phyloP scores from a whole-genome alignment of 306 rosid species.

The Quercus glauca region DNA sequence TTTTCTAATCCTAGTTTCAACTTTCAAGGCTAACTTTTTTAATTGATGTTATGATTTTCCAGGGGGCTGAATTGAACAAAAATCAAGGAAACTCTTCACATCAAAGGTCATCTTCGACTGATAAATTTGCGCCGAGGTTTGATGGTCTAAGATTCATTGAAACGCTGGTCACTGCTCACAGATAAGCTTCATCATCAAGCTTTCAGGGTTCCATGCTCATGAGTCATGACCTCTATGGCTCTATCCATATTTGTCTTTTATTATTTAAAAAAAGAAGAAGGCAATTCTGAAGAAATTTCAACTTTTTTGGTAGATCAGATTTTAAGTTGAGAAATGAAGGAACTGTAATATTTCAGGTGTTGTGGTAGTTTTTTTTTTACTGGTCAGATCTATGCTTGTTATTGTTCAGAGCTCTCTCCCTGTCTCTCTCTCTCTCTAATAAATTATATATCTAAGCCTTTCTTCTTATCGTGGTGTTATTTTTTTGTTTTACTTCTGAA shows the following conservation, averaged over 20 bases:
- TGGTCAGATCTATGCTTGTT: background rate
- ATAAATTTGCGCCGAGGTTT: constrained; percentile 44
- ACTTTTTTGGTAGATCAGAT: background rate
- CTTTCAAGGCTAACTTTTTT: background rate
- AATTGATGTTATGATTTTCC: background rate
- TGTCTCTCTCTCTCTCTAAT: too few relatives aligned
- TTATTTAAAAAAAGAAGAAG: background rate
- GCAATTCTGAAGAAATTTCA: background rate
- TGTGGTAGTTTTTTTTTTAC: background rate
- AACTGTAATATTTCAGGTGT: background rate
- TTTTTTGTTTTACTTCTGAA: too few relatives aligned
- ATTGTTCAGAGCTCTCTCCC: background rate
- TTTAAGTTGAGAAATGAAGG: background rate
- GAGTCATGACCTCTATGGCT: background rate
- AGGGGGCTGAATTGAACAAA: constrained; percentile 24
- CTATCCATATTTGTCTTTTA: background rate
- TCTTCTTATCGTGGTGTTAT: too few relatives aligned
- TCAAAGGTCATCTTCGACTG: constrained; percentile 11
- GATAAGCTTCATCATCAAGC: constrained; percentile 11
- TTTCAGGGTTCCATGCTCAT: background rate
- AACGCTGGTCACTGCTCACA: constrained; percentile 49
- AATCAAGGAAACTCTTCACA: constrained; percentile 15
- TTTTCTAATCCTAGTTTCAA: background rate
- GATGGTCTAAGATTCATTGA: constrained; percentile 58
- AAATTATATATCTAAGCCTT: too few relatives aligned